These are phyloP conservation scores for Ustilago trichophora DNA, from an alignment of 1,284 basidiomycete species.

Conservation along the genomic window DNA sequence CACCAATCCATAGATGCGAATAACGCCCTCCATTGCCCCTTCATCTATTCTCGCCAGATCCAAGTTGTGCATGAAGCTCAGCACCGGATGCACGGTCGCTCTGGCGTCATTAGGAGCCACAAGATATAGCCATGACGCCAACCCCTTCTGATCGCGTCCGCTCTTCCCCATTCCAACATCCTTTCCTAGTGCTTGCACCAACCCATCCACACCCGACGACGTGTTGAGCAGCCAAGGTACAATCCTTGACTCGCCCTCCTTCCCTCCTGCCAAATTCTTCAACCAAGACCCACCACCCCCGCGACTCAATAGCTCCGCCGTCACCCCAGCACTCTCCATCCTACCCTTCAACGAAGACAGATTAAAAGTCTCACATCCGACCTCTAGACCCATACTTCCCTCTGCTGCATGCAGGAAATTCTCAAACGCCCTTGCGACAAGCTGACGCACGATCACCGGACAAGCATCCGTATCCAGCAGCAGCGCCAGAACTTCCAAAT, in stretches of 20 bases:
- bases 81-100: neutral
- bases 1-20: slow-evolving; percentile 5
- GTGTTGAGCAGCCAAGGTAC: neutral
- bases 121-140: slow-evolving; percentile 17
- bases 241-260: no score
- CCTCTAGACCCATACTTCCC: neutral
- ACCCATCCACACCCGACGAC: neutral
- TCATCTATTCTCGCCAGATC: slow-evolving; percentile 7
- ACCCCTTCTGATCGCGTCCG: slow-evolving; percentile 15
- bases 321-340: slow-evolving; percentile 24
- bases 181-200: neutral
- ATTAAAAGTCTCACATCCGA: slow-evolving; percentile 32
- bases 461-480: slow-evolving; percentile 35
- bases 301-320: slow-evolving; percentile 13
- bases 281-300: slow-evolving; percentile 6
- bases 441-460: slow-evolving; percentile 16
- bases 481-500: slow-evolving; percentile 32
- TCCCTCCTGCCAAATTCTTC: neutral
- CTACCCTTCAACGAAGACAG: slow-evolving; percentile 13
- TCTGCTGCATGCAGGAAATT: slow-evolving; percentile 12
- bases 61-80: slow-evolving; percentile 7
- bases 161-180: neutral
- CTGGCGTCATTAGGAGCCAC: neutral
- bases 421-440: slow-evolving; percentile 14
- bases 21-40: neutral